Conservation (phyloP, 148 eudicot species). For the Chenopodium berlandieri region DNA sequence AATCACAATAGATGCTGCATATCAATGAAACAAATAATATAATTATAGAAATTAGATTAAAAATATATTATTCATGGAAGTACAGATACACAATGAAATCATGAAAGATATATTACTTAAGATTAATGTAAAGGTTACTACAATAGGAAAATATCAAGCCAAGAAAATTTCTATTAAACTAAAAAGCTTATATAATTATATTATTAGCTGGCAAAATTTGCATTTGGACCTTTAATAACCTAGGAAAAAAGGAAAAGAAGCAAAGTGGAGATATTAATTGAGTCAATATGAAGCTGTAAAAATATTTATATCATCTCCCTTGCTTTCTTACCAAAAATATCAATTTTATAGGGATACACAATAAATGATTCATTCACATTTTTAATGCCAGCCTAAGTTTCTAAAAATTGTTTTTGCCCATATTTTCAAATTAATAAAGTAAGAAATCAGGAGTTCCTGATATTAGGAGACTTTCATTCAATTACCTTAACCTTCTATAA, state of each 20-base stretch:
- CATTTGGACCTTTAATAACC: slow-evolving; percentile 12
- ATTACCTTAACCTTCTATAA: slow-evolving; percentile 7
- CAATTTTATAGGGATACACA: neutral
- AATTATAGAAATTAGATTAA: neutral
- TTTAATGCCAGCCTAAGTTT: slow-evolving; percentile 14
- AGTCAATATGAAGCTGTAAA: slow-evolving; percentile 2
- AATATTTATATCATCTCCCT: slow-evolving; percentile 1
- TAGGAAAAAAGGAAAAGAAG: slow-evolving; percentile 12
- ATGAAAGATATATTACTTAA: slow-evolving; percentile 1
- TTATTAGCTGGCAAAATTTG: slow-evolving; percentile 16
- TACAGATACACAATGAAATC: slow-evolving; percentile 13
- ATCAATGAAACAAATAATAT: neutral
- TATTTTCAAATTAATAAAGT: neutral
- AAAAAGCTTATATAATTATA: neutral
- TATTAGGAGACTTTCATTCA: slow-evolving; percentile 11
- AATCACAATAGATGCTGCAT: neutral
- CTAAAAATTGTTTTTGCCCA: slow-evolving; percentile 7
- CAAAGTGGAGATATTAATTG: neutral
- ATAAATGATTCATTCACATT: neutral
- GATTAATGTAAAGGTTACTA: neutral
- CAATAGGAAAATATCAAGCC: slow-evolving; percentile 22
- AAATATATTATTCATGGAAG: neutral
- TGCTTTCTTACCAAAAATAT: slow-evolving; percentile 23
- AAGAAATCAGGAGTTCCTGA: slow-evolving; percentile 17
- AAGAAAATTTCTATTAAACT: neutral